Evolutionary conservation across 1,284 basidiomycete genomes (phyloP).

Genomic region (Microbotryum intermedium): DNA sequence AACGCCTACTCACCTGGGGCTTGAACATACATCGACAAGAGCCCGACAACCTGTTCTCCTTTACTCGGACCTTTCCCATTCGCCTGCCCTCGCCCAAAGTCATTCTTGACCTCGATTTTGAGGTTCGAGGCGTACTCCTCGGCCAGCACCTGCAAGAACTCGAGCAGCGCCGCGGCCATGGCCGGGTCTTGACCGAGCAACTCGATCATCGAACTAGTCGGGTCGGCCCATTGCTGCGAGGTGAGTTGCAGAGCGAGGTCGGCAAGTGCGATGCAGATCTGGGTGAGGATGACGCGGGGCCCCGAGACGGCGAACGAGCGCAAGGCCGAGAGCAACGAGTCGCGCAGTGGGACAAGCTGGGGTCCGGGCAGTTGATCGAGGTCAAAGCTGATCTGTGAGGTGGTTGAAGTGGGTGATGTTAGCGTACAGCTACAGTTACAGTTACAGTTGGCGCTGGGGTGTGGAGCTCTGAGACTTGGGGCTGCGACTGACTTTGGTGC

Average conservation of each 20-base stretch:
- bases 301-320: slow-evolving; percentile 57
- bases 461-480: too few species aligned
- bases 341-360: slow-evolving; percentile 57
- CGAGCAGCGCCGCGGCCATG: slow-evolving; percentile 73
- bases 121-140: slow-evolving; percentile 82
- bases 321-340: slow-evolving; percentile 75
- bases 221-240: slow-evolving; percentile 60
- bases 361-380: slow-evolving; percentile 67
- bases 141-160: slow-evolving; percentile 84
- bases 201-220: slow-evolving; percentile 74
- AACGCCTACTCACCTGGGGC: slow-evolving; percentile 58
- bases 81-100: slow-evolving; percentile 45
- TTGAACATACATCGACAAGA: slow-evolving; percentile 81
- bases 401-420: too few species aligned
- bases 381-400: slow-evolving; percentile 83
- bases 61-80: not conserved
- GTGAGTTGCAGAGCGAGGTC: slow-evolving; percentile 86
- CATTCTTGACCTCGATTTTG: slow-evolving; percentile 61
- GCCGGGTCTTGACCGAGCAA: slow-evolving; percentile 73
- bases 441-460: too few species aligned
- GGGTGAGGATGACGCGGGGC: slow-evolving; percentile 76
- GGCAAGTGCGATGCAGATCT: slow-evolving; percentile 80
- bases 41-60: slow-evolving; percentile 59
- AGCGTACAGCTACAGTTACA: too few species aligned
- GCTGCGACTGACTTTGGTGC: slow-evolving; percentile 64